A percentile compares a stretch with the other conserved stretches of the same genome.
Conservation (phyloP, 306 rosid genomes). For the Inga oerstediana region DNA sequence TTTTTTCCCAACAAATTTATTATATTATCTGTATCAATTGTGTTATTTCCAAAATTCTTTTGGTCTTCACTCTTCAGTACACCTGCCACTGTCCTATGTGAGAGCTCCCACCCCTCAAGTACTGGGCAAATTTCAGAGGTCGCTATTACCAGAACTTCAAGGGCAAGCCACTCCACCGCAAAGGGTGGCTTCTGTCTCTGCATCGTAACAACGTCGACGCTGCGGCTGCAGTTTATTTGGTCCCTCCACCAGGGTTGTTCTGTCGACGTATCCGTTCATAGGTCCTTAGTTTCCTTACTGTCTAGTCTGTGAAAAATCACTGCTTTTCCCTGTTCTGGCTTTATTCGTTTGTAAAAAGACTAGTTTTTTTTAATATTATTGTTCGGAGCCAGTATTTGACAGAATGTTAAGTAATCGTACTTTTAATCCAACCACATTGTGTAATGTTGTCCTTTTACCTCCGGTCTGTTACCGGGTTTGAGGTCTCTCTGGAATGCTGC, state of each 20-base stretch:
- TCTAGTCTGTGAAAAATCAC: conserved; percentile 36
- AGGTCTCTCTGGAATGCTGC: neutral
- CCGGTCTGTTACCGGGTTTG: neutral
- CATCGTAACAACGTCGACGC: conserved; percentile 37
- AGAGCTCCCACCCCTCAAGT: neutral
- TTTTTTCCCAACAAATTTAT: too few relatives aligned
- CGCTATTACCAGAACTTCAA: conserved; percentile 5
- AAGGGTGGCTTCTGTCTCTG: conserved; percentile 63
- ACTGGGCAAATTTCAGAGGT: neutral
- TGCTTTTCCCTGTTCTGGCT: neutral
- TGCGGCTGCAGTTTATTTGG: conserved; percentile 34
- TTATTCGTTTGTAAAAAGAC: neutral
- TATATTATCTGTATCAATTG: too few relatives aligned
- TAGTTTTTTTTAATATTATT: neutral
- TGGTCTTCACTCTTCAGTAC: neutral
- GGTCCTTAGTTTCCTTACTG: conserved; percentile 53
- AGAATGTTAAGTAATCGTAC: neutral
- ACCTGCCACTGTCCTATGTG: neutral
- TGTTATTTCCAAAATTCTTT: neutral
- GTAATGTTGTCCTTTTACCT: neutral
- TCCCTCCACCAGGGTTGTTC: conserved; percentile 47
- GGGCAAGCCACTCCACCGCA: conserved; percentile 50
- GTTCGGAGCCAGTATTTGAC: neutral
- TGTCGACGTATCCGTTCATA: conserved; percentile 60
- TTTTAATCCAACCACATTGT: neutral